phyloP scores from a whole-genome alignment of 176 grass and related monocot genomes.

The Cenchrus fungigraminus region DNA sequence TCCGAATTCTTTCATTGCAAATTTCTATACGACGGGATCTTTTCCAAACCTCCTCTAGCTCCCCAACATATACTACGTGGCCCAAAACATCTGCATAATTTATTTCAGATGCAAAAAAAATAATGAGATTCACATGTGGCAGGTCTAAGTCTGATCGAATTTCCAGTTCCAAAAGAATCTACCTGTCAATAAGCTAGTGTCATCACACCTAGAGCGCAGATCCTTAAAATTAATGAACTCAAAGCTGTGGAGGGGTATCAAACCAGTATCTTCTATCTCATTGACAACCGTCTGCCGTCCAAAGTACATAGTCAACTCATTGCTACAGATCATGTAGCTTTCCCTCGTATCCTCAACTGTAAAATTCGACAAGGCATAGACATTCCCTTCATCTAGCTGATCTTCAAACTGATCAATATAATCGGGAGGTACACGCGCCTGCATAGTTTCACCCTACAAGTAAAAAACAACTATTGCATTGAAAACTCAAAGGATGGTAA shows the following conservation, averaged over 20 bases:
- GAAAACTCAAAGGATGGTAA: conserved; percentile 16
- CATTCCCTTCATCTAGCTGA: conserved; percentile 4
- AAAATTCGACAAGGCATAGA: conserved; percentile 13
- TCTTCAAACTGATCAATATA: conserved; percentile 2
- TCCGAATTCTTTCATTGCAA: conserved; percentile 21
- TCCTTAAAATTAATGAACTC: conserved; percentile 33
- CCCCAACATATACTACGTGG: conserved; percentile 21
- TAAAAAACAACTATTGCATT: background rate
- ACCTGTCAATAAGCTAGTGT: conserved; percentile 17
- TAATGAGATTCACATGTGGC: background rate
- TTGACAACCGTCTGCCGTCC: background rate
- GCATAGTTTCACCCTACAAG: conserved; percentile 40
- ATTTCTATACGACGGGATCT: background rate
- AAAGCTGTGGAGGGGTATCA: conserved; percentile 32
- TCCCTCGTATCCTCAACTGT: background rate
- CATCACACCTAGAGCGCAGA: conserved; percentile 3
- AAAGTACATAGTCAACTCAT: conserved; percentile 27
- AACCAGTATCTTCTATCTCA: conserved; percentile 22
- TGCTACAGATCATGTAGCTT: conserved; percentile 30
- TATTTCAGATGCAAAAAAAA: conserved; percentile 13
- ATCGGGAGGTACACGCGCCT: conserved; percentile 16
- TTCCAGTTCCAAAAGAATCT: background rate
- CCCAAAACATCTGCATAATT: conserved; percentile 30
- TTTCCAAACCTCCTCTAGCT: background rate
- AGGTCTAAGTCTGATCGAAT: conserved; percentile 18